These are phyloP conservation scores for Naganishia liquefaciens DNA, from an alignment of 1,284 basidiomycete genomes.

Conservation along the genomic window DNA sequence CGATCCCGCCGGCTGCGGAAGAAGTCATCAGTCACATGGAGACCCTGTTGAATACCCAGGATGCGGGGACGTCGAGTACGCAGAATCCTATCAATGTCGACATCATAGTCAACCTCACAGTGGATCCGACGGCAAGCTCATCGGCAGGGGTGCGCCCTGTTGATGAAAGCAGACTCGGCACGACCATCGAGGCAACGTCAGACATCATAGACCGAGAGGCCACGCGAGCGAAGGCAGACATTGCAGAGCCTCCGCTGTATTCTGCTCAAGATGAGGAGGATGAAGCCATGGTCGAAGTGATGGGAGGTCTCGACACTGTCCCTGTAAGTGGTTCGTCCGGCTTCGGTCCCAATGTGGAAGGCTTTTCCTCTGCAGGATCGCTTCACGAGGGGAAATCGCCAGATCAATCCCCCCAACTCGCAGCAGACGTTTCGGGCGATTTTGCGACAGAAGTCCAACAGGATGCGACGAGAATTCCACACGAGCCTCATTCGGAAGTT, in stretches of 20 bases:
- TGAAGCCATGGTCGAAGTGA: conserved; percentile 10
- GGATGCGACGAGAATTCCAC: too few relatives aligned
- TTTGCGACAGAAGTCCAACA: too few relatives aligned
- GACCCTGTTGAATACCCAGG: background rate
- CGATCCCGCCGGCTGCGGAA: background rate
- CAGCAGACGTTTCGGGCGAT: background rate
- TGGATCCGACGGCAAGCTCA: background rate
- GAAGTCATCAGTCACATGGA: background rate
- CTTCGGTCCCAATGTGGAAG: background rate
- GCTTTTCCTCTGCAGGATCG: conserved; percentile 7
- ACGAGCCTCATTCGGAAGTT: too few relatives aligned
- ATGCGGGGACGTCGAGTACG: too few relatives aligned
- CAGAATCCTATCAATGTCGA: background rate
- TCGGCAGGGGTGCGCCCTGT: too few relatives aligned
- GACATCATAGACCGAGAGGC: too few relatives aligned
- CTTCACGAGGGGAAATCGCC: background rate
- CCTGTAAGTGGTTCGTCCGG: conserved; percentile 3
- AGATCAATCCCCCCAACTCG: background rate
- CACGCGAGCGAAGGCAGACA: too few relatives aligned
- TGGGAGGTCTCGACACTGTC: conserved; percentile 3
- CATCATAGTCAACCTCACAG: background rate
- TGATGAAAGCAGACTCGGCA: background rate
- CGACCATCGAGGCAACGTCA: background rate
- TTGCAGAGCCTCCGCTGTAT: background rate
- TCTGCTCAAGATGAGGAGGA: conserved; percentile 26